Evolutionary conservation across 306 rosid species (phyloP), one percentile per base, ranked within the genome.

Genomic region (Trifolium fragiferum): DNA sequence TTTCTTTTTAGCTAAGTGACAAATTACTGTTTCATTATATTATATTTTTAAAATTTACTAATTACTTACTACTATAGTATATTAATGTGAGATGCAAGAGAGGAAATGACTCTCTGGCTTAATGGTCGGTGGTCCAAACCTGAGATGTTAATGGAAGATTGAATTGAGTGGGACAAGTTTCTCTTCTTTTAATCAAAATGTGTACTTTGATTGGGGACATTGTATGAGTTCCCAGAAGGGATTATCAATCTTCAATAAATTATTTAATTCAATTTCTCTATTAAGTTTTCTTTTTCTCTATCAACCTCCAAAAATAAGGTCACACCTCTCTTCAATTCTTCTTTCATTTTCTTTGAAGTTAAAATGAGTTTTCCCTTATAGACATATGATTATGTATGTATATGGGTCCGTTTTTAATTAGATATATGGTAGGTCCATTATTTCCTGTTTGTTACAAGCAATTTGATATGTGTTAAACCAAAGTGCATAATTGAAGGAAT

Each of bases 61-160:
- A n/a, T n/a, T n/a, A n/a, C n/a, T n/a, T n/a, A n/a, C n/a, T n/a
- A n/a, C n/a, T n/a, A n/a, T n/a, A n/a, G n/a, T n/a, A 4, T 8
- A 4, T 18, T 3, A 32, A 14, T 47, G n/a, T n/a, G n/a, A n/a
- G 18, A n/a, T 6, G 23, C 10, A 32, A 32, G 68, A 67, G 43
- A 62, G 10, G 69, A 64, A 20, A 47, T 79, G 37, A 10, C 53
- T 72, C 53, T 78, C 61, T 67, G 64, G 74, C 66, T 44, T 51
- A 35, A 50, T 43, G 83, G 83, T 68, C 60, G 58, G 81, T 81
- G 85, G 88, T 84, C 88, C 88, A 74, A 79, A 40, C 80, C 85
- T 78, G 81, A 59, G 65, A 73, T 64, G 57, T 47, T 75, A 50
- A 73, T 61, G 58, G 81, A 33, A 73, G 85, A 78, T 81, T 84